Evolutionary conservation across 2,329 filamentous ascomycete species (phyloP).

Genomic region (Alternaria infectoria): DNA sequence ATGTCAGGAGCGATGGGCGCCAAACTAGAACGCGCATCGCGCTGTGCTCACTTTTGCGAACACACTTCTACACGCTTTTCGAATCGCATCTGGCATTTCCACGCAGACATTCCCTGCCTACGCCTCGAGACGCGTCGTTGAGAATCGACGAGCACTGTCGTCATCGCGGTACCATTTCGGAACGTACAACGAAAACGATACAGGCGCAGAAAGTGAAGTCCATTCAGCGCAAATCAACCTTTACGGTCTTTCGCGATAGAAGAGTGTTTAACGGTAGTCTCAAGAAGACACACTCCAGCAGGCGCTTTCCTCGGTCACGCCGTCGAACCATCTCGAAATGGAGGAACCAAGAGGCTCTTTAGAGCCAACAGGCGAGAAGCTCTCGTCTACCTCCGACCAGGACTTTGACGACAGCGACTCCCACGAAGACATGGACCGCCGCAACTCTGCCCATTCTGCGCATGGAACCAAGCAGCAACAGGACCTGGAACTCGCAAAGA

Average conservation of each 20-base stretch:
- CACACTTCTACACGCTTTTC: neutral
- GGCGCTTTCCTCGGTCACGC: neutral
- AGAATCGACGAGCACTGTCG: neutral
- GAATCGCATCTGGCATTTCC: neutral
- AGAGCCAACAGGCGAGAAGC: neutral
- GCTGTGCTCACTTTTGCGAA: neutral
- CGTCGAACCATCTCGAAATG: neutral
- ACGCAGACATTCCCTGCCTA: neutral
- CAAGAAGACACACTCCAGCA: neutral
- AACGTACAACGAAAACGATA: neutral
- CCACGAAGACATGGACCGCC: neutral
- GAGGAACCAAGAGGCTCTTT: neutral
- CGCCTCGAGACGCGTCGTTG: neutral
- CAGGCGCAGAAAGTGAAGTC: neutral
- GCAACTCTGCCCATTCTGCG: neutral
- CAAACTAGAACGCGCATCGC: neutral
- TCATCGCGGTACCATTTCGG: neutral
- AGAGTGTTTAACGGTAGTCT: neutral
- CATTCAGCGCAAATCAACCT: neutral
- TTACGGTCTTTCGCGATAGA: too few relatives aligned
- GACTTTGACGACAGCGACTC: neutral
- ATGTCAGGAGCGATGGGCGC: neutral
- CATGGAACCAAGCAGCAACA: neutral
- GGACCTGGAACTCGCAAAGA: constrained; percentile 23
- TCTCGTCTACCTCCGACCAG: neutral